These are phyloP conservation scores for Sanguinoderma infundibulare DNA, from an alignment of 1,284 basidiomycete genomes.

Conservation along the genomic window DNA sequence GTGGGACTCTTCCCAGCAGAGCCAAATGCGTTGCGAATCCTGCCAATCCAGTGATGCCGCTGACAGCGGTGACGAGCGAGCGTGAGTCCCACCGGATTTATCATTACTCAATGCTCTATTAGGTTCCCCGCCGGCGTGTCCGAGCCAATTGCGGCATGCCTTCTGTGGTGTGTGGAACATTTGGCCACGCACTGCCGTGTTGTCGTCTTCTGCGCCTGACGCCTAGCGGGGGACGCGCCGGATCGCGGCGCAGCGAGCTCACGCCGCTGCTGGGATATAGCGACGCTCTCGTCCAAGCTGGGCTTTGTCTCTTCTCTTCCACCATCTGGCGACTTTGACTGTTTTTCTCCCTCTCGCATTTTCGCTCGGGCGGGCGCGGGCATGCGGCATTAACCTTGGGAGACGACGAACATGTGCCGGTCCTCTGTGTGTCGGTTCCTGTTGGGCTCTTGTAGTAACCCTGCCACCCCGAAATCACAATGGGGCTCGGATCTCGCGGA, in stretches of 20 bases:
- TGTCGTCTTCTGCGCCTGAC: conserved; percentile 2
- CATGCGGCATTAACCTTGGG: conserved; percentile 3
- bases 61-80: conserved; percentile 7
- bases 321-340: background rate
- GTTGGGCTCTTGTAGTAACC: background rate
- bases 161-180: background rate
- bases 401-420: background rate
- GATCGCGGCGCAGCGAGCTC: conserved; percentile 2
- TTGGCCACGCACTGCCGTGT: conserved; percentile 5
- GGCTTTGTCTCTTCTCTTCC: conserved; percentile 4
- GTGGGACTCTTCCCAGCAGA: background rate
- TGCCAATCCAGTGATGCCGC: conserved; percentile 3
- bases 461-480: background rate
- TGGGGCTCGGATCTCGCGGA: conserved; percentile 5
- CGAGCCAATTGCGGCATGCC: conserved; percentile 1
- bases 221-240: background rate
- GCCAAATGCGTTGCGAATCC: conserved; percentile 13
- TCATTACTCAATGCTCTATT: background rate
- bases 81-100: conserved; percentile 13
- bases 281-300: background rate
- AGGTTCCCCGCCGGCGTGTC: background rate
- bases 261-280: conserved; percentile 2
- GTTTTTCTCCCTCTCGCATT: background rate
- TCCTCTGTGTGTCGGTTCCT: background rate
- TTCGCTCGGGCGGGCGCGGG: conserved; percentile 3